Percentiles rank a stretch among this genome's conserved stretches.
These are phyloP conservation scores for Candida germanica DNA, from an alignment of 805 yeast genomes.

Conservation along the genomic window DNA sequence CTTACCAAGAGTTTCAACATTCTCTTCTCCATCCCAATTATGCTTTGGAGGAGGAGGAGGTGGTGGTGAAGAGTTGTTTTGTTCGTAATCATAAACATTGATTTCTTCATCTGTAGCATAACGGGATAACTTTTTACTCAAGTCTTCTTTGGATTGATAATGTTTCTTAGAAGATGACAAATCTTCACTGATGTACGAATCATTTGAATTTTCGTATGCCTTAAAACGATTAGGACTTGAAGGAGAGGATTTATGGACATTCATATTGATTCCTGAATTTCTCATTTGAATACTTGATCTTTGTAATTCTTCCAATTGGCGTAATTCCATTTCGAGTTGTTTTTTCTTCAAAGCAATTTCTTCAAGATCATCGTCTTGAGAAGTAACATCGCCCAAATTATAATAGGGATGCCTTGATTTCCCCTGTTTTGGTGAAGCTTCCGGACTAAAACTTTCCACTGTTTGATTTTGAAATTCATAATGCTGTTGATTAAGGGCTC, in stretches of 20 bases:
- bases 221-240: conserved; percentile 6
- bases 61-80: conserved; percentile 32
- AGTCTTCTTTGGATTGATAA: conserved; percentile 31
- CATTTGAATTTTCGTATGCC: conserved; percentile 18
- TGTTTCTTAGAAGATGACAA: conserved; percentile 30
- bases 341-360: conserved; percentile 34
- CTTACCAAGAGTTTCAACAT: conserved; percentile 1
- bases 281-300: conserved; percentile 12
- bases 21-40: conserved; percentile 10
- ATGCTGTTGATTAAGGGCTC: conserved; percentile 6
- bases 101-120: conserved; percentile 21
- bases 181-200: conserved; percentile 36
- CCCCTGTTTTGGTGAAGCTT: conserved; percentile 12
- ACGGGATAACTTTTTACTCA: conserved; percentile 29
- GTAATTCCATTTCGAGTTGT: conserved; percentile 38
- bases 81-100: conserved; percentile 18
- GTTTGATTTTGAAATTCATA: conserved; percentile 19
- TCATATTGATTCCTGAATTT: background rate
- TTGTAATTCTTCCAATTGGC: conserved; percentile 19
- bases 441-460: conserved; percentile 26
- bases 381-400: background rate
- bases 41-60: conserved; percentile 44
- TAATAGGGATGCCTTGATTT: conserved; percentile 2
- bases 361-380: conserved; percentile 20
- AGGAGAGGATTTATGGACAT: conserved; percentile 4